phyloP scores from a whole-genome alignment of 2,329 filamentous ascomycete genomes.

The Beauveria varroae region DNA sequence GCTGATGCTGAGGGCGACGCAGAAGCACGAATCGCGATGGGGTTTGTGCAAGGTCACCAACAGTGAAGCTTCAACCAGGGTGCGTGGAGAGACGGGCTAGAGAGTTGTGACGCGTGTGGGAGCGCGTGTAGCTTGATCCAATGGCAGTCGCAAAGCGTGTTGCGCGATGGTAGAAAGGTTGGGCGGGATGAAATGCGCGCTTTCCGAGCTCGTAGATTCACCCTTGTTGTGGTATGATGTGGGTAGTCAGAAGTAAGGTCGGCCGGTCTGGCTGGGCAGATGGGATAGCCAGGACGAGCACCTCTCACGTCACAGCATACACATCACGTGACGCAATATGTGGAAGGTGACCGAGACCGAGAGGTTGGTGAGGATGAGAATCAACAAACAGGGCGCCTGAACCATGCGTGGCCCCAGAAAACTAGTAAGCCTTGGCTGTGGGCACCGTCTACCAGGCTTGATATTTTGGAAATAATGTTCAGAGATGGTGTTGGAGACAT shows the following conservation, averaged over 20 bases:
- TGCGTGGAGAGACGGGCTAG: constrained; percentile 8
- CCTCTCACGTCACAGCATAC: constrained; percentile 13
- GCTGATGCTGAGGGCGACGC: not conserved
- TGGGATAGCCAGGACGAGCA: constrained; percentile 6
- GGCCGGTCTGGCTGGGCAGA: constrained; percentile 10
- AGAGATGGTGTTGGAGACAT: not conserved
- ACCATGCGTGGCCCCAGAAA: not conserved
- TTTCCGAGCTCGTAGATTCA: constrained; percentile 2
- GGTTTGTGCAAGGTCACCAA: constrained; percentile 6
- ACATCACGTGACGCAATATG: constrained; percentile 11
- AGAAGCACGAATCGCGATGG: not conserved
- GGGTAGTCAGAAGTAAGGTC: constrained; percentile 8
- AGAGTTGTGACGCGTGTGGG: constrained; percentile 10
- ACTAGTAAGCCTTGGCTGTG: not conserved
- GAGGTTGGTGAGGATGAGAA: constrained; percentile 8
- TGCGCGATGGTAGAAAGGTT: constrained; percentile 7
- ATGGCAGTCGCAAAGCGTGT: constrained; percentile 12
- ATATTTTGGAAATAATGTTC: not conserved
- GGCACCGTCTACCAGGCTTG: not conserved
- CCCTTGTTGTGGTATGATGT: constrained; percentile 11
- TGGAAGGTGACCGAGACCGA: constrained; percentile 7
- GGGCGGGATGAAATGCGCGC: constrained; percentile 11
- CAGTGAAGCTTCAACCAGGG: constrained; percentile 9
- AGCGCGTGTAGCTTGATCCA: constrained; percentile 11
- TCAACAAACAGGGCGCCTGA: constrained; percentile 2